Evolutionary conservation across 1,139 yeast species (phyloP).

Genomic region (Geotrichum citri-aurantii): DNA sequence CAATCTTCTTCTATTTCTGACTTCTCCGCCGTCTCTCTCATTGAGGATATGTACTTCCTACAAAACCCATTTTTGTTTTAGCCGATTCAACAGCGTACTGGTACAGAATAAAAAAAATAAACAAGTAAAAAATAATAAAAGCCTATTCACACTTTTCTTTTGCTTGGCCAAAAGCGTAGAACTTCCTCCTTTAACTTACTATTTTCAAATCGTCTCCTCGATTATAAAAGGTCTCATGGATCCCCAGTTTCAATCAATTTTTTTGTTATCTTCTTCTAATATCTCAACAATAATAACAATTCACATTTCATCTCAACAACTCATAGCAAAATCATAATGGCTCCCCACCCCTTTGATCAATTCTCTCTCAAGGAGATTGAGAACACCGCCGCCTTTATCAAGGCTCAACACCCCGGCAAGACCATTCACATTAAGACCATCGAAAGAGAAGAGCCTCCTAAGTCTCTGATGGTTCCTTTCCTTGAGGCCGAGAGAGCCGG

Average conservation of each 20-base stretch:
- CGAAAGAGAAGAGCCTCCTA: constrained; percentile 78
- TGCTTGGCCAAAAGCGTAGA: neutral
- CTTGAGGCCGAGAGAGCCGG: constrained; percentile 66
- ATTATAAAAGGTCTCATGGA: neutral
- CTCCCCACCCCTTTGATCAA: constrained; percentile 56
- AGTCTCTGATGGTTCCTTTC: constrained; percentile 61
- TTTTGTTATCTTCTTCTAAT: neutral
- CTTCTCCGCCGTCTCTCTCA: too few species aligned
- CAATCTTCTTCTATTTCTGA: neutral
- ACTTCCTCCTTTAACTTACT: neutral
- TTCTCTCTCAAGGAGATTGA: constrained; percentile 61
- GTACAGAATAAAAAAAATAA: neutral
- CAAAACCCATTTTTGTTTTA: neutral
- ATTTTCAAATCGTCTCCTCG: neutral
- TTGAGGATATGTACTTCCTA: neutral
- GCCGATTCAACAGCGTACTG: neutral
- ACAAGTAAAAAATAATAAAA: neutral
- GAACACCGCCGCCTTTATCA: constrained; percentile 49
- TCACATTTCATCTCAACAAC: neutral
- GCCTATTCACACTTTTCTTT: neutral
- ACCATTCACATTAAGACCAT: constrained; percentile 63
- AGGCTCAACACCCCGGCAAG: constrained; percentile 44
- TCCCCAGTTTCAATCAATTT: neutral
- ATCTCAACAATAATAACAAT: neutral
- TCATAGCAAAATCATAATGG: constrained; percentile 16